Evolutionary conservation across 495 filamentous ascomycete genomes (phyloP).

Genomic region (Aspergillus heteromorphus): DNA sequence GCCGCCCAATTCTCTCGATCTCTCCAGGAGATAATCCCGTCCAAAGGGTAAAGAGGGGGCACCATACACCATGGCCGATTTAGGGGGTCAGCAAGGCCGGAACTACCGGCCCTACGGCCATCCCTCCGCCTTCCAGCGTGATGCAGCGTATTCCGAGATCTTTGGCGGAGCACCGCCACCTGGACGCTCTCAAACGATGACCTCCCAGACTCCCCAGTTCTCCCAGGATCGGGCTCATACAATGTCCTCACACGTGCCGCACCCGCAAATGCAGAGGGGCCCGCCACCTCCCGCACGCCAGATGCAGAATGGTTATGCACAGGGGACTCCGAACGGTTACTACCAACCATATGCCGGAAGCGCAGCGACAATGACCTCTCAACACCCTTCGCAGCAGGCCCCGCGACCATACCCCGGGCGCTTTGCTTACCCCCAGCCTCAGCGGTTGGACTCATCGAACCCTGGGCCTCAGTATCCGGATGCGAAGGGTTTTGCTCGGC

Average conservation of each 20-base stretch:
- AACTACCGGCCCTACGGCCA: constrained; percentile 65
- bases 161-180: constrained; percentile 85
- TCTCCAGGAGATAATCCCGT: neutral
- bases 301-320: constrained; percentile 47
- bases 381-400: constrained; percentile 56
- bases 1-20: constrained; percentile 1
- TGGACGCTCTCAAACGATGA: constrained; percentile 85
- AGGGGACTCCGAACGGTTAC: constrained; percentile 34
- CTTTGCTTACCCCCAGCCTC: constrained; percentile 60
- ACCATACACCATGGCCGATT: constrained; percentile 66
- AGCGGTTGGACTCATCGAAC: constrained; percentile 62
- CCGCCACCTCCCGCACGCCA: constrained; percentile 58
- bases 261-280: constrained; percentile 40
- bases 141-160: constrained; percentile 94
- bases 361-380: constrained; percentile 47
- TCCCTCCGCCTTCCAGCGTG: constrained; percentile 70
- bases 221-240: constrained; percentile 71
- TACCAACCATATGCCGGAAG: constrained; percentile 44
- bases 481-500: constrained; percentile 42
- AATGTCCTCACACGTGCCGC: constrained; percentile 65
- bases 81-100: constrained; percentile 67
- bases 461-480: constrained; percentile 53
- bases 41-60: constrained; percentile 5
- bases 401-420: constrained; percentile 58
- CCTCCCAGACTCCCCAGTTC: constrained; percentile 56